Conservation (phyloP, 345 rosid species). For the Capsella bursapastoris region DNA sequence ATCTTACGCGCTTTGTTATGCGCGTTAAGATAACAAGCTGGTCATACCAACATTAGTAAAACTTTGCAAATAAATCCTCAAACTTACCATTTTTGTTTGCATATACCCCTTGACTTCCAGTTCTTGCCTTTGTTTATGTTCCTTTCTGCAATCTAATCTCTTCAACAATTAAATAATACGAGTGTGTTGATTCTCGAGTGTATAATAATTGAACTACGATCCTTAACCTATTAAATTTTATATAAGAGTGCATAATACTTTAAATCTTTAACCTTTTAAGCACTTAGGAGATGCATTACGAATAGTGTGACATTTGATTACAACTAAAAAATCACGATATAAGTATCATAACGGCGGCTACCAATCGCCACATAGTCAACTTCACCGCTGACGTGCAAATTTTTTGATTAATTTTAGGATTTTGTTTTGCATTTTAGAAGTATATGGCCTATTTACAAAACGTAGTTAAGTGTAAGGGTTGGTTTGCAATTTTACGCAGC, state of each 20-base stretch:
- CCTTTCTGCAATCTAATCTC: neutral
- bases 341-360: neutral
- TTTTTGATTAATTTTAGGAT: neutral
- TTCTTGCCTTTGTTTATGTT: neutral
- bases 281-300: neutral
- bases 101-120: neutral
- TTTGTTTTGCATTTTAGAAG: neutral
- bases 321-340: neutral
- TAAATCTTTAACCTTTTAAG: neutral
- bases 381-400: neutral
- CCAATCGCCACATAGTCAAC: neutral
- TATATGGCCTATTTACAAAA: neutral
- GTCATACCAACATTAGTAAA: neutral
- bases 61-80: conserved; percentile 6
- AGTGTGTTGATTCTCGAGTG: neutral
- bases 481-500: neutral
- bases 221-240: too few relatives aligned
- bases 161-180: neutral
- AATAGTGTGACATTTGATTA: neutral
- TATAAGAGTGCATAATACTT: neutral
- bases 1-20: conserved; percentile 20
- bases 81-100: neutral
- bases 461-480: neutral
- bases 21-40: conserved; percentile 33
- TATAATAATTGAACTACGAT: neutral